These are phyloP conservation scores for Moricandia arvensis DNA, from an alignment of 345 rosid genomes.

Conservation along the genomic window DNA sequence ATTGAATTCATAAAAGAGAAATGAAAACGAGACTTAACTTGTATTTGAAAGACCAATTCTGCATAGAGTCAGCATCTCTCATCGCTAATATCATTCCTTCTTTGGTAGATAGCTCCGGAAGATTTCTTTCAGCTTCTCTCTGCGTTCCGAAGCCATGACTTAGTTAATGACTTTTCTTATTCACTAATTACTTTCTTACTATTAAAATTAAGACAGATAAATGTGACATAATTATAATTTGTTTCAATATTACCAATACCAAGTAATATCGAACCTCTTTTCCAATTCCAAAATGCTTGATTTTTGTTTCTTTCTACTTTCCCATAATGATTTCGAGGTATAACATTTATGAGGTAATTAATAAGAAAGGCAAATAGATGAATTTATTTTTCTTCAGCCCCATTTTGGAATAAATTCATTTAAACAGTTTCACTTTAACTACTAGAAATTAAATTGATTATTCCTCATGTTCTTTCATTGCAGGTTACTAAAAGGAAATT, in stretches of 20 bases:
- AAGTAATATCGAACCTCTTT: neutral
- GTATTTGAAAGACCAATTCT: conserved; percentile 60
- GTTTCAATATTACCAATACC: neutral
- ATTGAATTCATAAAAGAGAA: neutral
- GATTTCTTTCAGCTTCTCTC: conserved; percentile 76
- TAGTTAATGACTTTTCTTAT: neutral
- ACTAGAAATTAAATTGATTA: neutral
- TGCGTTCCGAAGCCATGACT: conserved; percentile 28
- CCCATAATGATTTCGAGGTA: conserved; percentile 2
- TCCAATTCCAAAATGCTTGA: neutral
- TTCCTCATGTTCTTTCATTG: neutral
- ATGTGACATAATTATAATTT: neutral
- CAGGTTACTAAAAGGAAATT: neutral
- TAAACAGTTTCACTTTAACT: neutral
- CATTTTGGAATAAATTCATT: neutral
- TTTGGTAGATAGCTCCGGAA: conserved; percentile 56
- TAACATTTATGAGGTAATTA: neutral
- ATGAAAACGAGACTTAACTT: conserved; percentile 46
- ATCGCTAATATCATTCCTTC: conserved; percentile 58
- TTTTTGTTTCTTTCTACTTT: neutral
- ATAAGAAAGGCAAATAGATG: neutral
- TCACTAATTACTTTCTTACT: neutral
- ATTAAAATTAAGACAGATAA: neutral
- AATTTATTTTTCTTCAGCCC: neutral
- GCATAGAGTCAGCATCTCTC: conserved; percentile 46